A percentile compares a stretch with the other conserved stretches of the same genome.
phyloP scores from a whole-genome alignment of 305 asterid genomes.

The Solanum aculeatissimum region DNA sequence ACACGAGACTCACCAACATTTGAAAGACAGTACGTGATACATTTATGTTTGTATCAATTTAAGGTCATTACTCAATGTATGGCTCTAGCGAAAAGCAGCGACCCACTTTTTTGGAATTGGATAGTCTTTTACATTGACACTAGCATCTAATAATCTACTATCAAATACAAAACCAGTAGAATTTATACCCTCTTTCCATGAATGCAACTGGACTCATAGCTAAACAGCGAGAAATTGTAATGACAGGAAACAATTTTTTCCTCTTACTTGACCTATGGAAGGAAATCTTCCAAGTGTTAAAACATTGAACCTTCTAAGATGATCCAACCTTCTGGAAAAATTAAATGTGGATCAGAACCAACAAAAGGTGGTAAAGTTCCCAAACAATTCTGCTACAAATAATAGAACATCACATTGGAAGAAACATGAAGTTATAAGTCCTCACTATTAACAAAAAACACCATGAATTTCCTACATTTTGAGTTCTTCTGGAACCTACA shows the following conservation, averaged over 20 bases:
- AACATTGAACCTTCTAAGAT: not conserved
- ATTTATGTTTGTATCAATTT: not conserved
- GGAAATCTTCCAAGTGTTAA: not conserved
- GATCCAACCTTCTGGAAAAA: not conserved
- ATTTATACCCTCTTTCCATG: not conserved
- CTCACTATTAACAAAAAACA: not conserved
- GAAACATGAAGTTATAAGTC: not conserved
- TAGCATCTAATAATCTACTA: not conserved
- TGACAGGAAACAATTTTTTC: not conserved
- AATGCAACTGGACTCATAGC: not conserved
- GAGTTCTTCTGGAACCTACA: not conserved
- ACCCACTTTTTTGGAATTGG: slow-evolving; percentile 32
- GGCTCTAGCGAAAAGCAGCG: slow-evolving; percentile 11
- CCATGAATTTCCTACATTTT: not conserved
- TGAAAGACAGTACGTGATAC: not conserved
- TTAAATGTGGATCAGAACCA: not conserved
- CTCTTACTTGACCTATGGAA: not conserved
- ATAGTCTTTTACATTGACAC: not conserved
- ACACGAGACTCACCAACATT: not conserved
- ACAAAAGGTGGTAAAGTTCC: not conserved
- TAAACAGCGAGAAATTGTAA: not conserved
- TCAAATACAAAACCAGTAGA: not conserved
- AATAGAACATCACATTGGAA: not conserved
- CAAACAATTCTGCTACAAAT: not conserved
- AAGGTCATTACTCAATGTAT: not conserved